Conservation (phyloP, 1,284 basidiomycete species). For the Apiotrichum gamsii region DNA sequence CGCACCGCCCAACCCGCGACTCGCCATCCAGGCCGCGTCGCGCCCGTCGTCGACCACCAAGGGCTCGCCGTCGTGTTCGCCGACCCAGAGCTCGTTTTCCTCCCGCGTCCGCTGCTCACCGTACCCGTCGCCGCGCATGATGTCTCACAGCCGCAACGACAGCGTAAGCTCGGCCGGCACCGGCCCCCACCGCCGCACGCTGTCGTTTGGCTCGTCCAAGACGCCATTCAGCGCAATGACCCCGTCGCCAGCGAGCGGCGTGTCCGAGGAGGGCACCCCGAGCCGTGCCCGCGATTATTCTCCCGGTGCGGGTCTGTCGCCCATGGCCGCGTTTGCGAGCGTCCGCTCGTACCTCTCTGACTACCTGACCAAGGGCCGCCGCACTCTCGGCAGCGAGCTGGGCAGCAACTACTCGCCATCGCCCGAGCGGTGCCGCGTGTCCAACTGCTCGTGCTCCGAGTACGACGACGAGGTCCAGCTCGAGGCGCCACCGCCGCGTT, state of each 20-base stretch:
- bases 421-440: background rate
- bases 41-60: background rate
- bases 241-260: background rate
- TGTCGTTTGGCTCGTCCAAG: background rate
- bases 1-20: conserved; percentile 1
- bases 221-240: background rate
- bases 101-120: conserved; percentile 3
- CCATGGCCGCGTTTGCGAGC: conserved; percentile 2
- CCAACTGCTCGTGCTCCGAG: no score
- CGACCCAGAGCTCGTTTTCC: background rate
- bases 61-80: no score
- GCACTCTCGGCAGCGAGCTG: conserved; percentile 31
- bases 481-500: no score
- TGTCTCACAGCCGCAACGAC: background rate
- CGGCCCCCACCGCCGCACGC: background rate
- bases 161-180: background rate
- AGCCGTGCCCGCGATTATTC: no score
- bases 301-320: background rate
- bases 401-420: conserved; percentile 9
- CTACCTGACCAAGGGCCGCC: conserved; percentile 1
- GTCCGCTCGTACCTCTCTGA: conserved; percentile 16
- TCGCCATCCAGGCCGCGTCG: conserved; percentile 3
- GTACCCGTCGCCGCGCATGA: conserved; percentile 5
- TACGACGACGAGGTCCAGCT: no score
- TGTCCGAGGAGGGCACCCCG: background rate